These are phyloP conservation scores for Aspergillus spinulosporus DNA, from an alignment of 2,329 filamentous ascomycete species.

Conservation along the genomic window DNA sequence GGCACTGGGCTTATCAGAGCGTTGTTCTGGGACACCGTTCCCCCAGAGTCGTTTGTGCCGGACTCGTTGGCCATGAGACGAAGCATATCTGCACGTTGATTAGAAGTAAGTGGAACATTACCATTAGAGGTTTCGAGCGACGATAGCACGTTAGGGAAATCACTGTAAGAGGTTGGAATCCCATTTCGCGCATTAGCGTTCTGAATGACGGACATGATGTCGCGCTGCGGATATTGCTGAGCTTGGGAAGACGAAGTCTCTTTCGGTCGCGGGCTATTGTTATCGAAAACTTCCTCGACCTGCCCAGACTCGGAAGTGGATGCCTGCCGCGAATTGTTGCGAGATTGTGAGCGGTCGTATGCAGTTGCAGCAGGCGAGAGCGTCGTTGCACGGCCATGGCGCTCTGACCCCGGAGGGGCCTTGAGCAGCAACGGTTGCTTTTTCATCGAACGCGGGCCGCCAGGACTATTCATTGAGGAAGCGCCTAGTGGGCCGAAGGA, in stretches of 20 bases:
- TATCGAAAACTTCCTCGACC: constrained; percentile 49
- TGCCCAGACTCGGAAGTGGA: constrained; percentile 36
- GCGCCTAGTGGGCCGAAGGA: constrained; percentile 37
- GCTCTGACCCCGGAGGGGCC: constrained; percentile 39
- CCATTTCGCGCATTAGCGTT: constrained; percentile 48
- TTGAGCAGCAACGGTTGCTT: constrained; percentile 50
- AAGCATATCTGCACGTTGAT: constrained; percentile 51
- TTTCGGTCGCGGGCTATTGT: constrained; percentile 35
- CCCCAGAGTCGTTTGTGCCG: constrained; percentile 43
- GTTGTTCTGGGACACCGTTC: constrained; percentile 50
- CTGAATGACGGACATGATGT: constrained; percentile 52
- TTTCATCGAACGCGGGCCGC: constrained; percentile 44
- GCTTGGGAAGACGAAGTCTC: constrained; percentile 22
- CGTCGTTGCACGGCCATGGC: constrained; percentile 35
- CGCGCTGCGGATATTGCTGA: constrained; percentile 39
- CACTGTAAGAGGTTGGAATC: constrained; percentile 39
- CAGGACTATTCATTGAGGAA: constrained; percentile 34
- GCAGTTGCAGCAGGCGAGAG: constrained; percentile 38
- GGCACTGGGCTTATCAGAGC: constrained; percentile 58
- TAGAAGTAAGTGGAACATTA: constrained; percentile 45
- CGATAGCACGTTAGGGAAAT: constrained; percentile 49
- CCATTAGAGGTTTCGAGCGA: constrained; percentile 47
- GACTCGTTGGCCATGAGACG: constrained; percentile 50
- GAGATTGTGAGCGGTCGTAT: constrained; percentile 34
- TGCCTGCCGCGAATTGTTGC: constrained; percentile 32